Evolutionary conservation across 2,329 filamentous ascomycete species (phyloP).

Genomic region (Pseudopithomyces maydicus): DNA sequence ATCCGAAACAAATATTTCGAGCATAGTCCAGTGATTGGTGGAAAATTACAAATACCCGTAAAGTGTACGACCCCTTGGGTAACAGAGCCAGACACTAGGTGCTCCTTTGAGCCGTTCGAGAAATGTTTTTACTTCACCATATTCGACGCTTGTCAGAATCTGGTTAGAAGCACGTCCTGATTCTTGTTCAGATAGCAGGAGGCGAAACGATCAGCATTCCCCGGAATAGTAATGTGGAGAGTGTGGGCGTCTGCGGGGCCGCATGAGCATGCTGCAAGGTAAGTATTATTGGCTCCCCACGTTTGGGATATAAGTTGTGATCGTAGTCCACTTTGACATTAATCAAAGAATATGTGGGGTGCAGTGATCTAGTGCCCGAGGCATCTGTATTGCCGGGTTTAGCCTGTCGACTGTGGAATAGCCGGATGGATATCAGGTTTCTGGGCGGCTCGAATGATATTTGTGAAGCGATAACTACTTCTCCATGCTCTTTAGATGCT

Average conservation of each 20-base stretch:
- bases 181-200: slow-evolving; percentile 6
- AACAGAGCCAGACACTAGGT: slow-evolving; percentile 13
- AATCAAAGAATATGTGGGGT: slow-evolving; percentile 33
- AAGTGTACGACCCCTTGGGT: not conserved
- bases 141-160: slow-evolving; percentile 16
- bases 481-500: not conserved
- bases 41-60: slow-evolving; percentile 14
- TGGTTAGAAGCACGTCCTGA: slow-evolving; percentile 13
- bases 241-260: slow-evolving; percentile 3
- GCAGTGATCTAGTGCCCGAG: slow-evolving; percentile 15
- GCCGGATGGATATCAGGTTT: slow-evolving; percentile 24
- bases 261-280: not conserved
- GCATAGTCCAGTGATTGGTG: slow-evolving; percentile 22
- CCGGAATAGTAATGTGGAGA: slow-evolving; percentile 9
- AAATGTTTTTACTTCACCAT: slow-evolving; percentile 20
- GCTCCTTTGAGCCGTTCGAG: slow-evolving; percentile 34
- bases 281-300: slow-evolving; percentile 13
- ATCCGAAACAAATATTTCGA: slow-evolving; percentile 3
- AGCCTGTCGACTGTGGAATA: slow-evolving; percentile 34
- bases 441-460: not conserved
- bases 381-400: slow-evolving; percentile 29
- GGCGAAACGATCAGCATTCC: slow-evolving; percentile 10
- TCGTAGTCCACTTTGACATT: slow-evolving; percentile 22
- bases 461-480: not conserved
- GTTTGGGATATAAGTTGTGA: slow-evolving; percentile 13